A percentile compares a stretch with the other conserved stretches of the same genome.
Evolutionary conservation across 805 yeast genomes (phyloP).

Genomic region (Candida chilensis): DNA sequence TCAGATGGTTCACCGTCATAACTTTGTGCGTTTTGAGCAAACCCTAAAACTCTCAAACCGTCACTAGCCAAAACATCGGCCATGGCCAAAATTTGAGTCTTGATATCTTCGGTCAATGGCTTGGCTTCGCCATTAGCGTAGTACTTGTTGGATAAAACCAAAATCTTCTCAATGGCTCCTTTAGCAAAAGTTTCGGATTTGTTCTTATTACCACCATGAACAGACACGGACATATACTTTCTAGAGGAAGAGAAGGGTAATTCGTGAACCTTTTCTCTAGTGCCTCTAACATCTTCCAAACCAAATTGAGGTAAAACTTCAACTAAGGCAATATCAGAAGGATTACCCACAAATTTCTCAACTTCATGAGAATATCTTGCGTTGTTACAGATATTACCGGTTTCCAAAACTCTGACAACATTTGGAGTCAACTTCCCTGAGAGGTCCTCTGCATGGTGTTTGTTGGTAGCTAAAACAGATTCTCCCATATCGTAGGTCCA

Average conservation of each 20-base stretch:
- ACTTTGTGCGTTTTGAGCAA: constrained; percentile 46
- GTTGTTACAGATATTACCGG: constrained; percentile 72
- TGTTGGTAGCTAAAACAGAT: constrained; percentile 13
- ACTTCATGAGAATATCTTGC: constrained; percentile 60
- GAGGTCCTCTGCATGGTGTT: constrained; percentile 26
- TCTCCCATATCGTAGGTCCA: constrained; percentile 65
- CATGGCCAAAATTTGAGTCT: constrained; percentile 38
- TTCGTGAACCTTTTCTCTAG: constrained; percentile 56
- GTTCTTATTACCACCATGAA: constrained; percentile 48
- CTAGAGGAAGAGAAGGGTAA: constrained; percentile 77
- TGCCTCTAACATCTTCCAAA: constrained; percentile 58
- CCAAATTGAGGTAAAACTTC: constrained; percentile 68
- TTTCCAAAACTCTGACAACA: constrained; percentile 44
- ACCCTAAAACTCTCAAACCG: constrained; percentile 80
- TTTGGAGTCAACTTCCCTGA: constrained; percentile 43
- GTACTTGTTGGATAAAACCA: constrained; percentile 52
- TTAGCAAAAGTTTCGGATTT: constrained; percentile 62
- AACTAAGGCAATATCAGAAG: constrained; percentile 87
- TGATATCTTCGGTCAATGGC: constrained; percentile 45
- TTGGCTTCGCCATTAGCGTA: constrained; percentile 49
- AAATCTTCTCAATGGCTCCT: constrained; percentile 82
- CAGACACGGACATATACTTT: constrained; percentile 84
- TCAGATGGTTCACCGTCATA: constrained; percentile 38
- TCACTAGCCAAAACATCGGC: constrained; percentile 65
- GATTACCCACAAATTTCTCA: constrained; percentile 77